Evolutionary conservation across 345 rosid genomes (phyloP), one percentile per base, ranked within the genome.

Genomic region (Brassica rapa): DNA sequence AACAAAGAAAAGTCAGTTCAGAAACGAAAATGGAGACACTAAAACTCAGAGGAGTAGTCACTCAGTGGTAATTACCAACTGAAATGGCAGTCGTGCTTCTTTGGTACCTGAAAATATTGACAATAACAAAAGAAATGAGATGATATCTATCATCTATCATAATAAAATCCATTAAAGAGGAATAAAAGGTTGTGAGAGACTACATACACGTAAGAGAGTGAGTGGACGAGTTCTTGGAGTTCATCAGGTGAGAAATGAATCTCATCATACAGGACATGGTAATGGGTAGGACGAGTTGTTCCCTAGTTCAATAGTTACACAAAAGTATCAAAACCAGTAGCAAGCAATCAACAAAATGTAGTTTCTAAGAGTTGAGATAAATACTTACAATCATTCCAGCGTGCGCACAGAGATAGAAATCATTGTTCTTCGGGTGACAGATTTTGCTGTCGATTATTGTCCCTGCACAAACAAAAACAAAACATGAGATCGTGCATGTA

Each of bases 361-460:
- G 70, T 3, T 5, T 53, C 39, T 21, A 16, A 0, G 10, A 30
- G 62, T 53, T 56, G 32, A 41, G 39, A 70, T 51, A 19, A 72
- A 70, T 29, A 73, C 72, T 81, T 81, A 81, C 81, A 25, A 81
- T 81, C 84, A 81, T 76, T 16, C 84, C 84, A 0, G 84, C 84
- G 2, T 81, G 84, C 0, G 84, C 81, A 68, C 84, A 81, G 53
- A 81, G 74, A 19, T 76, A 81, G 68, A 81, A 81, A 21, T 81
- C 84, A 15, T 81, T 15, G 71, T 77, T 81, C 67, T 73, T 77
- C 0, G 84, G 81, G 32, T 81, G 84, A 39, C 78, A 76, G n/a
- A 81, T 81, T 4, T 77, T 77, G 71, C 62, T 81, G 66, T 81
- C 84, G 1, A 81, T 72, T 32, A 81, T 72, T 14, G 84, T 81